phyloP scores from a whole-genome alignment of 139 green algal genomes.

The Choricystis sp. region DNA sequence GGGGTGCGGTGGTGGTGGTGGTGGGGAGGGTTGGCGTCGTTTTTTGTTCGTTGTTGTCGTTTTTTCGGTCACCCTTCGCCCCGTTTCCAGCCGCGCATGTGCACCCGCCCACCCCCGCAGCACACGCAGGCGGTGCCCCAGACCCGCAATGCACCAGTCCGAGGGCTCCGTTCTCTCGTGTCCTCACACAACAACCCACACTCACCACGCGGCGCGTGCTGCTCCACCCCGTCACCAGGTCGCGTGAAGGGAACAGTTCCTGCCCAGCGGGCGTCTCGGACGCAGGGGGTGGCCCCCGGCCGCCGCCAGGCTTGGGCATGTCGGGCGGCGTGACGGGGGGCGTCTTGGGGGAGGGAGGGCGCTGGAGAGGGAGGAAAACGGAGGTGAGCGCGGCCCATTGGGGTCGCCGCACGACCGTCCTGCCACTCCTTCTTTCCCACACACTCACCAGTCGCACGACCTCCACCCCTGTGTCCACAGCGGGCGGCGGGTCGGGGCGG shows the following conservation, averaged over 20 bases:
- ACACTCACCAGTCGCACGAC: too few species aligned
- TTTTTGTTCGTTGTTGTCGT: neutral
- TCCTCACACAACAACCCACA: neutral
- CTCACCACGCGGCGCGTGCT: slow-evolving; percentile 26
- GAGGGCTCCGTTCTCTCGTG: too few species aligned
- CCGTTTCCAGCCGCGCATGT: neutral
- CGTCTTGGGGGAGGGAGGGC: neutral
- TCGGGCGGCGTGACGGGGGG: neutral
- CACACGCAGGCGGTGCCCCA: neutral
- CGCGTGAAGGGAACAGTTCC: slow-evolving; percentile 32
- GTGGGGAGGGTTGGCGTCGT: neutral
- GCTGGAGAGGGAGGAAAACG: too few species aligned
- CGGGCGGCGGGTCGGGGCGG: too few species aligned
- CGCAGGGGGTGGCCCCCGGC: slow-evolving; percentile 2
- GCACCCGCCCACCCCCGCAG: neutral
- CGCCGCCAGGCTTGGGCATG: neutral
- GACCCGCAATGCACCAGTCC: neutral
- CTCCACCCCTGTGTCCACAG: too few species aligned
- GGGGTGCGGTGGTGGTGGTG: slow-evolving; percentile 1
- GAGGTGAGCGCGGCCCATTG: too few species aligned
- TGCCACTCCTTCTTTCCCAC: too few species aligned
- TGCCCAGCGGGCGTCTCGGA: slow-evolving; percentile 4
- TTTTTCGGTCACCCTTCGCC: neutral
- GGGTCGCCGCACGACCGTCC: too few species aligned
- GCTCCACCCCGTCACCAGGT: slow-evolving; percentile 32